These are phyloP conservation scores for Lactarius quietus DNA, from an alignment of 768 basidiomycete genomes.

Conservation along the genomic window DNA sequence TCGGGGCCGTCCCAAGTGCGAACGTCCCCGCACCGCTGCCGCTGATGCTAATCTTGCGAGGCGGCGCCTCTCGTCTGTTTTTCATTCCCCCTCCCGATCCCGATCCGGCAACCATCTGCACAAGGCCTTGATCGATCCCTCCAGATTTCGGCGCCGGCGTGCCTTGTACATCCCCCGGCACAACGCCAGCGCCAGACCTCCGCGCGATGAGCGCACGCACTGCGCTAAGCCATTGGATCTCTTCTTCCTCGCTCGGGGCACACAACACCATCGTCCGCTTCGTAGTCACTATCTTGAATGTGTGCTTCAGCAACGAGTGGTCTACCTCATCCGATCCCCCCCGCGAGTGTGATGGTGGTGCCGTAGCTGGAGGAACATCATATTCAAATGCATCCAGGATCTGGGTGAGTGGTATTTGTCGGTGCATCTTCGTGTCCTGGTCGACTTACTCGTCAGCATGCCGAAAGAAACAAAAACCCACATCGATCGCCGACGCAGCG, in stretches of 20 bases:
- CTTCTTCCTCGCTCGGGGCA: conserved; percentile 95
- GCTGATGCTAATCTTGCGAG: conserved; percentile 34
- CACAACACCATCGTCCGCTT: conserved; percentile 86
- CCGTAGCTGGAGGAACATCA: conserved; percentile 52
- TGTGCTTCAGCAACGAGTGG: conserved; percentile 41
- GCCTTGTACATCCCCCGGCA: conserved; percentile 32
- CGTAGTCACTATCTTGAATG: conserved; percentile 96
- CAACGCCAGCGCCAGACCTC: conserved; percentile 40
- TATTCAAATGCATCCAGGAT: conserved; percentile 93
- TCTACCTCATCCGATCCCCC: conserved; percentile 45
- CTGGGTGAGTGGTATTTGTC: conserved; percentile 77
- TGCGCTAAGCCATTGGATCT: conserved; percentile 97
- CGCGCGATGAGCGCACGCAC: conserved; percentile 87
- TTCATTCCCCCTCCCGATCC: conserved; percentile 29
- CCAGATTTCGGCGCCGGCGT: conserved; percentile 18
- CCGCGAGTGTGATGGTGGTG: conserved; percentile 34
- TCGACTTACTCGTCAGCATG: conserved; percentile 2
- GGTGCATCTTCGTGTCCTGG: conserved; percentile 87
- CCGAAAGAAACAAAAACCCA: conserved; percentile 1
- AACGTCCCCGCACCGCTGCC: conserved; percentile 31
- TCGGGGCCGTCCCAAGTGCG: conserved; percentile 26
- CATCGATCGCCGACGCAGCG: conserved; percentile 10
- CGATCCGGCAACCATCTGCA: conserved; percentile 24
- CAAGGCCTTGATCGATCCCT: conserved; percentile 22
- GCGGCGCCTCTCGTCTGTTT: conserved; percentile 32